Conservation (phyloP, 441 rosid genomes). For the Corymbia citriodora region DNA sequence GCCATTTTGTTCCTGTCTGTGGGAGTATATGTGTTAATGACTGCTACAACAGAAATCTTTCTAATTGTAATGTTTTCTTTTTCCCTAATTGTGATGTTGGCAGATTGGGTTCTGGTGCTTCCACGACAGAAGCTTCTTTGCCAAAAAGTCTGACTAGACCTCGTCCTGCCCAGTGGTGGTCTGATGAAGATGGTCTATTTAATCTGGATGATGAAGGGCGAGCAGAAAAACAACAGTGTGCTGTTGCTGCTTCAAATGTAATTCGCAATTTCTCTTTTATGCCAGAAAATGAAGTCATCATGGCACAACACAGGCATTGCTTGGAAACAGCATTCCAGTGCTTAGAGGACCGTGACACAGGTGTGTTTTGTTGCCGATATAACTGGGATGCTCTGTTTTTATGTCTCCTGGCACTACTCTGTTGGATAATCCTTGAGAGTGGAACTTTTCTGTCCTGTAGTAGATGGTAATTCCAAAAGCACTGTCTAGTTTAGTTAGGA, state of each 20-base stretch:
- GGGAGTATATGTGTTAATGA: neutral
- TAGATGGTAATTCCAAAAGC: neutral
- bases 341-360: conserved; percentile 64
- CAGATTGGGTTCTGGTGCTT: conserved; percentile 44
- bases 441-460: neutral
- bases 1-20: neutral
- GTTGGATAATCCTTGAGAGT: neutral
- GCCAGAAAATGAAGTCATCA: conserved; percentile 90
- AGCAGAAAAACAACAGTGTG: conserved; percentile 83
- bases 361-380: conserved; percentile 14
- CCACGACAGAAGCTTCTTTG: conserved; percentile 32
- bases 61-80: neutral
- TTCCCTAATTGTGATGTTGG: conserved; percentile 2
- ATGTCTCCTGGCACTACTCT: neutral
- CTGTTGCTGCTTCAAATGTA: conserved; percentile 87
- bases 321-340: conserved; percentile 94
- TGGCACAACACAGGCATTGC: conserved; percentile 97
- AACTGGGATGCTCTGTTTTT: neutral
- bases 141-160: conserved; percentile 45
- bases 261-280: conserved; percentile 94
- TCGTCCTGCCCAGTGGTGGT: conserved; percentile 75
- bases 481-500: neutral
- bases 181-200: conserved; percentile 81
- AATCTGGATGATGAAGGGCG: conserved; percentile 89
- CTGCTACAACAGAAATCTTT: neutral